Percentiles rank a stretch among this genome's conserved stretches.
Conservation (phyloP, 106 monocot species). For the Chionographis japonica region DNA sequence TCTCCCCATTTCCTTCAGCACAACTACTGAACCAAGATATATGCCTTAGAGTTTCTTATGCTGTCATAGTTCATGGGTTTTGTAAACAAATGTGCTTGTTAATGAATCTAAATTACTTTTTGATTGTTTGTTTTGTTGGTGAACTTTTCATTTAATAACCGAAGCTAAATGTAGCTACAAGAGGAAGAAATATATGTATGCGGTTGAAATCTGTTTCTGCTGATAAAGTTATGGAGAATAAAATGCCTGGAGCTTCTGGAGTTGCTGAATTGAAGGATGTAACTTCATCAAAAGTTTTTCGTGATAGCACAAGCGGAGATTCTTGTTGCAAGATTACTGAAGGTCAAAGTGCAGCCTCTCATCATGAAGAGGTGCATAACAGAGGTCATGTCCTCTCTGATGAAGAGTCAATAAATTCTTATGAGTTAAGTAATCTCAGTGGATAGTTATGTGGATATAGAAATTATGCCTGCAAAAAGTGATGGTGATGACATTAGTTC, state of each 20-base stretch:
- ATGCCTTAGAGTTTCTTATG: not conserved
- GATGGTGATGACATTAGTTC: slow-evolving; percentile 4
- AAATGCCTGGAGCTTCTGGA: not conserved
- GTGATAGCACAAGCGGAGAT: slow-evolving; percentile 20
- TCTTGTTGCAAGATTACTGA: not conserved
- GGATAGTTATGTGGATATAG: not conserved
- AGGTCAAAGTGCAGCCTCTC: slow-evolving; percentile 8
- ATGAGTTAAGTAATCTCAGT: not conserved
- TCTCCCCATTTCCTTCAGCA: slow-evolving; percentile 67
- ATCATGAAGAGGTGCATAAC: slow-evolving; percentile 1
- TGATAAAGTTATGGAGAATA: slow-evolving; percentile 13
- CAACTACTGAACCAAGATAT: slow-evolving; percentile 18
- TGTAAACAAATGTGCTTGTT: not conserved
- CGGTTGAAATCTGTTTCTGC: slow-evolving; percentile 14
- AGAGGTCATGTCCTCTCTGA: not conserved
- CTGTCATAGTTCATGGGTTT: not conserved
- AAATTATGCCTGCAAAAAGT: slow-evolving; percentile 4
- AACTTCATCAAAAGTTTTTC: slow-evolving; percentile 18
- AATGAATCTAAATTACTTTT: not conserved
- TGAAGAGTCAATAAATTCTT: not conserved
- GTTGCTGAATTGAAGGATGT: slow-evolving; percentile 13
- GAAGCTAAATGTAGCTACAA: slow-evolving; percentile 20
- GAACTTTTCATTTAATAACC: slow-evolving; percentile 7
- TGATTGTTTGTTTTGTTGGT: not conserved
- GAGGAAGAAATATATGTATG: slow-evolving; percentile 27